Percentiles rank a stretch among this genome's conserved stretches.
Conservation (phyloP, 2,329 filamentous ascomycete genomes). For the Ceratocystis albifundus region DNA sequence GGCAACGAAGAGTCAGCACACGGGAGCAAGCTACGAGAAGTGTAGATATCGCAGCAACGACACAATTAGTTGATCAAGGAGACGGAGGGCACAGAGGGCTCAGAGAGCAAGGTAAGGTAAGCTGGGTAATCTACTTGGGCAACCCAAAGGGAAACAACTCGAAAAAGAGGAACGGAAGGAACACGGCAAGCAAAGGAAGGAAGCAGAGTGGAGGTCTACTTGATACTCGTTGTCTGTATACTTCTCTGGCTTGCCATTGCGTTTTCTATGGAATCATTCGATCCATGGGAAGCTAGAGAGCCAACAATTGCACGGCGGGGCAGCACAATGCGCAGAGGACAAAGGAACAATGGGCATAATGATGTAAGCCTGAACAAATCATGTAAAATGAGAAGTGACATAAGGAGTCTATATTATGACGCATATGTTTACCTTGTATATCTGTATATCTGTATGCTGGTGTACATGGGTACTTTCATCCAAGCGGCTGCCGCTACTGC, state of each 20-base stretch:
- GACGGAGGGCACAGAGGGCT: not conserved
- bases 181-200: not conserved
- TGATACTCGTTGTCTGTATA: not conserved
- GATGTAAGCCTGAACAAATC: no score
- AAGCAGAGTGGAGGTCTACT: not conserved
- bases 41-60: not conserved
- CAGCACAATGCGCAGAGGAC: no score
- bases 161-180: not conserved
- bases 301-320: not conserved
- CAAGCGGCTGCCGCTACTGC: not conserved
- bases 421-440: not conserved
- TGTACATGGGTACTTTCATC: not conserved
- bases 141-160: not conserved
- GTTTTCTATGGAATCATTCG: not conserved
- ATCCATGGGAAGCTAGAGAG: not conserved
- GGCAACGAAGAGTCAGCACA: not conserved
- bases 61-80: not conserved
- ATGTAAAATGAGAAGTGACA: no score
- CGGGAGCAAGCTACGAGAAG: no score
- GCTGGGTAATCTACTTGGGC: not conserved
- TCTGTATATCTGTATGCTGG: not conserved
- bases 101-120: no score
- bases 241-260: not conserved
- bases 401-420: no score
- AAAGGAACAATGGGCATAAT: no score